These are phyloP conservation scores for Parasitella parasitica DNA, from an alignment of 371 early-diverging fungal species.

Conservation along the genomic window DNA sequence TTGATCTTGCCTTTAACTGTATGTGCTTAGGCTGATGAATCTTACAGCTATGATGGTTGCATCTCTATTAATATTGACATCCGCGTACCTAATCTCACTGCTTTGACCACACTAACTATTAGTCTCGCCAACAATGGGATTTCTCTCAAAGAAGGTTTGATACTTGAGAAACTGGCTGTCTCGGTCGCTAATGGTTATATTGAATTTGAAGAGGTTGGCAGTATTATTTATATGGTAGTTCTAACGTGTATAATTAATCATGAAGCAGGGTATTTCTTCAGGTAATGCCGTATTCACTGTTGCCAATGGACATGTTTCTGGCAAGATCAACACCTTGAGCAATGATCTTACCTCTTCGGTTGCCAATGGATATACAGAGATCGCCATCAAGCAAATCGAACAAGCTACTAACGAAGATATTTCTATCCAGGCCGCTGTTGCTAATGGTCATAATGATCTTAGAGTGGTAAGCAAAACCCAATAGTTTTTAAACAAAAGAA, in stretches of 20 bases:
- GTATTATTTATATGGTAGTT: background rate
- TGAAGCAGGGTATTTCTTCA: conserved; percentile 1
- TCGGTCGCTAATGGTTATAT: background rate
- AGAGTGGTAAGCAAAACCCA: background rate
- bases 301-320: conserved; percentile 1
- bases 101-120: background rate
- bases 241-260: background rate
- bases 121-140: background rate
- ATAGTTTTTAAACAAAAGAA: no score
- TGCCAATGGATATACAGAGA: background rate
- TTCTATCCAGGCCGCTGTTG: background rate
- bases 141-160: background rate
- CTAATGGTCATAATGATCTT: conserved; percentile 2
- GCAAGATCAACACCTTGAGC: conserved; percentile 1
- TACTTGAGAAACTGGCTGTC: conserved; percentile 3
- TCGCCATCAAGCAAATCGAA: background rate
- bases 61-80: conserved; percentile 4
- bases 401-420: background rate
- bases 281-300: background rate
- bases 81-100: background rate
- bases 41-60: background rate
- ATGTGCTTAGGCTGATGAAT: conserved; percentile 1
- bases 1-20: no score
- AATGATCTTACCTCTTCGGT: background rate
- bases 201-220: conserved; percentile 7